Percentiles rank a stretch among this genome's conserved stretches.
Evolutionary conservation across 2,329 filamentous ascomycete species (phyloP).

Genomic region (Calonectria naviculata): DNA sequence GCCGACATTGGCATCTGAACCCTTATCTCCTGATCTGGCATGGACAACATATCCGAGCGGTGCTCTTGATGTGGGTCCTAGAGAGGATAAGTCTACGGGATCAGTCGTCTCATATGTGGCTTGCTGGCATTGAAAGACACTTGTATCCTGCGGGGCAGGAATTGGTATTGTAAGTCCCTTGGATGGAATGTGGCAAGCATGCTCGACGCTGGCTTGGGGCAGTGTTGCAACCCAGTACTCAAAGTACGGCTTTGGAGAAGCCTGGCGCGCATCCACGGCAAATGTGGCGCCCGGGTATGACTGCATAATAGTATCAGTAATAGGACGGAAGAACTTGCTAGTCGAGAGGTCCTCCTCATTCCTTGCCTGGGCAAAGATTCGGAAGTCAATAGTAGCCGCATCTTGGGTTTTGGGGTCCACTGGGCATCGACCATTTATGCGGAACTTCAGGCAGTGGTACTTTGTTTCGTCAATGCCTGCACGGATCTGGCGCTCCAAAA

Average conservation of each 20-base stretch:
- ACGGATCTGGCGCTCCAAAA: background rate
- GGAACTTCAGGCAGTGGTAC: slow-evolving; percentile 45
- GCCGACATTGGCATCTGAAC: background rate
- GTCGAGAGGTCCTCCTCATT: slow-evolving; percentile 9
- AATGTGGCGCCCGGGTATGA: slow-evolving; percentile 54
- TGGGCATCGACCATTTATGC: slow-evolving; percentile 49
- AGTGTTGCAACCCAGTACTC: slow-evolving; percentile 30
- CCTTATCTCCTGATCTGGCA: slow-evolving; percentile 34
- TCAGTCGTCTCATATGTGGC: slow-evolving; percentile 32
- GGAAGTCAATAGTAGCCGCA: slow-evolving; percentile 57
- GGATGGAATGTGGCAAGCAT: slow-evolving; percentile 27
- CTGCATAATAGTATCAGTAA: slow-evolving; percentile 51
- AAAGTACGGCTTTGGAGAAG: slow-evolving; percentile 33
- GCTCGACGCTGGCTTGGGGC: slow-evolving; percentile 28
- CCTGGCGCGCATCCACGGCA: slow-evolving; percentile 49
- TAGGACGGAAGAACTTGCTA: background rate
- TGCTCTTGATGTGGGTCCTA: slow-evolving; percentile 31
- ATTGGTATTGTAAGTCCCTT: slow-evolving; percentile 24
- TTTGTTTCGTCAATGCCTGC: slow-evolving; percentile 38
- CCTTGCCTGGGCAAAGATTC: slow-evolving; percentile 55
- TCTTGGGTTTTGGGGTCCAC: slow-evolving; percentile 52
- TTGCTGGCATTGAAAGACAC: slow-evolving; percentile 28
- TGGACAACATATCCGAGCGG: slow-evolving; percentile 39
- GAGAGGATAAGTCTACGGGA: slow-evolving; percentile 12
- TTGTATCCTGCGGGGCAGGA: slow-evolving; percentile 25